Evolutionary conservation across 177 flowering plant genomes (phyloP).

Genomic region (Tripterygium wilfordii): DNA sequence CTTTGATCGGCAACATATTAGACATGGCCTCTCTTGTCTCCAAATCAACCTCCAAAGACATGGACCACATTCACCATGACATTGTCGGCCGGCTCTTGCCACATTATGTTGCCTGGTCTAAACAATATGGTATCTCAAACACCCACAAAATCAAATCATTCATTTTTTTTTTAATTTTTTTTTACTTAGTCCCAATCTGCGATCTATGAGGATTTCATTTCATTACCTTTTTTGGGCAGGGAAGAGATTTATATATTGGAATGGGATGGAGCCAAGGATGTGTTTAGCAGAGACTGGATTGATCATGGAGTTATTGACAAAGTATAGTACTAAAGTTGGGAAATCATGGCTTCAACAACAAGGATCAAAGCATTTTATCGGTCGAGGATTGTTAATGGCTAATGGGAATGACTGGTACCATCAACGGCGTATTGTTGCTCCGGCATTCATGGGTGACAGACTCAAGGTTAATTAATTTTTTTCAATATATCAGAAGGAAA

Average conservation of each 20-base stretch:
- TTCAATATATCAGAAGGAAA: too few species aligned
- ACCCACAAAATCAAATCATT: too few species aligned
- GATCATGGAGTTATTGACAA: conserved; percentile 71
- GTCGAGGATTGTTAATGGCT: conserved; percentile 83
- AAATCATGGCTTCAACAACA: conserved; percentile 87
- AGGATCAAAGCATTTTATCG: conserved; percentile 80
- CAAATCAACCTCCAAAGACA: conserved; percentile 54
- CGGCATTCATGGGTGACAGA: conserved; percentile 79
- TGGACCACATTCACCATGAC: conserved; percentile 63
- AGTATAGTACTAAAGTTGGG: conserved; percentile 59
- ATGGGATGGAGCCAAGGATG: conserved; percentile 86
- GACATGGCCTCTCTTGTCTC: conserved; percentile 63
- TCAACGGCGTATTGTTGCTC: conserved; percentile 82
- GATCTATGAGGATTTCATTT: too few species aligned
- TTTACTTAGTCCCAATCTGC: too few species aligned
- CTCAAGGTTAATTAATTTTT: conserved; percentile 92
- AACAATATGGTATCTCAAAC: conserved; percentile 71
- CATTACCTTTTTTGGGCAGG: conserved; percentile 30
- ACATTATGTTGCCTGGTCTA: conserved; percentile 77
- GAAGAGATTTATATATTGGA: conserved; percentile 81
- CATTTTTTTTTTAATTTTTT: neutral
- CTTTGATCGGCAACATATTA: conserved; percentile 63
- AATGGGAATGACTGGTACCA: conserved; percentile 87
- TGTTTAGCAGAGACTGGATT: conserved; percentile 67
- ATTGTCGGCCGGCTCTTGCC: conserved; percentile 79